Evolutionary conservation across 345 rosid genomes (phyloP).

Genomic region (Ceriops decandra): DNA sequence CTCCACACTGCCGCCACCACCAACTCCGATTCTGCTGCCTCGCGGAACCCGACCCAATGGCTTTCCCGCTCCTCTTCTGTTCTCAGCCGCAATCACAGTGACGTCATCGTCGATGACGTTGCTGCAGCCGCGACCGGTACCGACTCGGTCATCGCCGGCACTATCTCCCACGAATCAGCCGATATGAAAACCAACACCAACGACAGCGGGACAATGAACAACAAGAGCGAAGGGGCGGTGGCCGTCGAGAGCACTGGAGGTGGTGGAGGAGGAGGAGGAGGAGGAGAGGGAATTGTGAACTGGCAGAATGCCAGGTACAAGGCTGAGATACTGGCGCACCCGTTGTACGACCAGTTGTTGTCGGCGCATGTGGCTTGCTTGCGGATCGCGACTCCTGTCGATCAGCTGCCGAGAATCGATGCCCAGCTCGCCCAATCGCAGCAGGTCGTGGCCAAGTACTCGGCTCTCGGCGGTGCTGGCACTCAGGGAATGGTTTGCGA

Average conservation of each 20-base stretch:
- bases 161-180: constrained; percentile 38
- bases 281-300: constrained; percentile 44
- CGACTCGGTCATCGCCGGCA: constrained; percentile 42
- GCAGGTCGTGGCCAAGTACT: constrained; percentile 84
- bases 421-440: constrained; percentile 97
- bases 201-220: constrained; percentile 32
- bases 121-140: constrained; percentile 18
- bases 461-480: constrained; percentile 45
- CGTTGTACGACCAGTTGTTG: constrained; percentile 85
- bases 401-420: constrained; percentile 91
- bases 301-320: constrained; percentile 90
- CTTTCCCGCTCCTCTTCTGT: constrained; percentile 66
- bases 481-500: constrained; percentile 59
- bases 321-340: constrained; percentile 84
- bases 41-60: constrained; percentile 54
- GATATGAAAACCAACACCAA: constrained; percentile 33
- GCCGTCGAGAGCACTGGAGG: constrained; percentile 34
- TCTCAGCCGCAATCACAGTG: constrained; percentile 45
- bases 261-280: constrained; percentile 22
- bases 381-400: constrained; percentile 92
- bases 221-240: constrained; percentile 39
- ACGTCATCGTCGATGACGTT: constrained; percentile 62
- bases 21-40: constrained; percentile 42
- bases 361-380: constrained; percentile 88
- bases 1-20: constrained; percentile 55